Evolutionary conservation across 2,329 filamentous ascomycete genomes (phyloP), one percentile per base, ranked within the genome.

Genomic region (Diaporthe destruens): DNA sequence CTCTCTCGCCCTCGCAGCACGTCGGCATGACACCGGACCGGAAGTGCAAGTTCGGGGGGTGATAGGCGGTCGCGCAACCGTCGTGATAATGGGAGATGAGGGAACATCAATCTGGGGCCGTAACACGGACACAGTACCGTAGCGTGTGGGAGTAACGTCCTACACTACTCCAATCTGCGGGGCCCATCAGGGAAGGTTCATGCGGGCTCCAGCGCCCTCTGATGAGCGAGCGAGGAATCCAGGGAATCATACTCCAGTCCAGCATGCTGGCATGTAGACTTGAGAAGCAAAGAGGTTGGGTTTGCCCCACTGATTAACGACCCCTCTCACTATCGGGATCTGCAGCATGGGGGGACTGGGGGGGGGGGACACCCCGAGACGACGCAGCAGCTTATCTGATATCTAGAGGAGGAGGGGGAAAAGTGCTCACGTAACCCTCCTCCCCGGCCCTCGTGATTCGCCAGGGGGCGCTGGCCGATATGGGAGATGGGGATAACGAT

Each of bases 391-490:
- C 72, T 72, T 70, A 70, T 72, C 66, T 72, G 72, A 72, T 69
- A 70, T n/a, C n/a, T n/a, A n/a, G n/a, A n/a, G n/a, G 29, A 29
- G 2, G 51, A 55, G 53, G 7, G 16, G 32, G 9, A 39, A 54
- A 44, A 23, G 1, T 65, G 72, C 72, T 74, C 71, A 74, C 72
- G 71, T 74, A 72, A 74, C 66, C 71, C 29, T n/a, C 34, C 20
- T 54, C 65, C 54, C 12, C 34, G 14, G 20, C 18, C 12, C 12
- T 7, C 32, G 18, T 74, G 72, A 74, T 72, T 74, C 70, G 72
- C 59, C 59, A 36, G 16, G 11, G 11, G 11, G 11, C 8, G 12
- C 20, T 6, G 18, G 3, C 25, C 25, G 25, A 20, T 66, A 74
- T 74, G 72, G 47, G 47, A 20, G 47, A 51, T 51, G 16, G 16